Evolutionary conservation across 805 yeast genomes (phyloP), one percentile per base, ranked within the genome.

Genomic region (Starmerella cellae): DNA sequence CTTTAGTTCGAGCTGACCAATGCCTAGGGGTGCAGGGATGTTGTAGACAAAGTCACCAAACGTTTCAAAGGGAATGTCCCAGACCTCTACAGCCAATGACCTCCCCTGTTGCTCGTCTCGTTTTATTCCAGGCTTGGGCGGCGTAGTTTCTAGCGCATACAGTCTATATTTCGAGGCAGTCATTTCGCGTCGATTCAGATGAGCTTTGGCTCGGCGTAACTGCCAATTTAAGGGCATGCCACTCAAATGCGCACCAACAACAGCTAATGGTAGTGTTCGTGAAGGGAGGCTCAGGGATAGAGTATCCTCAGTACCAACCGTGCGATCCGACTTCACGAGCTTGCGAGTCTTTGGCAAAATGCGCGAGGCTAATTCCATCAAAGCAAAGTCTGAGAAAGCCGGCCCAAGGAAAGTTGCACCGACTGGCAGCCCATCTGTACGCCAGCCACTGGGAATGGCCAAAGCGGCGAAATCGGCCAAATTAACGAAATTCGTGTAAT

Each of bases 401-500:
- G 70, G 70, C 31, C 88, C 84, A 46, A 88, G 68, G 39, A 88
- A 68, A 5, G 97, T 88, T 45, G 88, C 74, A 62, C 97, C 97
- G 49, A 75, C 79, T 8, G 97, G 95, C 52, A 88, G 62, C 3
- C 94, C 94, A 60, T 88, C 96, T 1, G 71, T 53, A 58, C 87
- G 70, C 71, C 84, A 88, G 2, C 94, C 95, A 20, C 79, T 81
- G 21, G 98, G 97, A 42, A 88, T 70, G 0, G 97, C 84, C 54
- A 88, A 67, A 1, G 95, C 97, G 29, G 93, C 79, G 67, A 87
- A 63, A 57, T 88, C 97, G 3, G 95, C 94, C 59, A 88, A 71
- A 60, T 91, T 88, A 54, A 83, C 95, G 60, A 91, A 91, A 64
- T 88, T 88, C 24, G 97, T 88, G 79, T 94, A 88, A n/a, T 95